Evolutionary conservation across 2,329 filamentous ascomycete species (phyloP), one percentile per base, ranked within the genome.

Genomic region (Fusarium chlamydosporum): DNA sequence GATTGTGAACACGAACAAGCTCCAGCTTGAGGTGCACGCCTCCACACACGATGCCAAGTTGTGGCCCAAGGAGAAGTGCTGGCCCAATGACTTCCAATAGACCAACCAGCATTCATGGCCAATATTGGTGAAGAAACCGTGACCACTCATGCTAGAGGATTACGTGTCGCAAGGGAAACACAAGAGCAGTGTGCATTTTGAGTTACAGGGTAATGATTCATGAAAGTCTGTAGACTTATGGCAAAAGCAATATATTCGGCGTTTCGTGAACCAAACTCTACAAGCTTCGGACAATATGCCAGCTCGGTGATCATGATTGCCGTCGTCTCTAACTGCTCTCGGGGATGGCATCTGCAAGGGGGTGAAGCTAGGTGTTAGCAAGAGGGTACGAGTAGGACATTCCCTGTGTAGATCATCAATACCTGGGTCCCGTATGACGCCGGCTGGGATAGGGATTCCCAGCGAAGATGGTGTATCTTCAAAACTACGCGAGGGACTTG

Each of bases 11-110:
- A 83, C 82, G 56, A 86, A 86, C 71, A 77, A 81, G 54, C 79
- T 81, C 41, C 84, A 86, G 74, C 79, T 87, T 15, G 82, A 84
- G 74, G 80, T 82, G n/a, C 85, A 87, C 69, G 85, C 85, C 13
- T 72, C 76, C 52, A 86, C 83, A 7, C 85, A 87, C 71, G 79
- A 82, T 65, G 76, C 80, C 27, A 82, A 82, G 64, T 61, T 76
- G 6, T 86, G 85, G 85, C 77, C 84, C 1, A 87, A 86, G 80
- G 84, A 87, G 79, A 86, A 86, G 80, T 87, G 85, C 79, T 87
- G 83, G 82, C 85, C 85, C 3, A 83, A 83, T 52, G 83, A 85
- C 50, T 85, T 83, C 65, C 50, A 67, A 52, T 69, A 67, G 16
- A 42, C 27, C 2, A 20, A 0, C 15, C 11, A n/a, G 8, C 12